Conservation (phyloP, 192 early-diverging fungal species). For the Mycoemilia scoparia region DNA sequence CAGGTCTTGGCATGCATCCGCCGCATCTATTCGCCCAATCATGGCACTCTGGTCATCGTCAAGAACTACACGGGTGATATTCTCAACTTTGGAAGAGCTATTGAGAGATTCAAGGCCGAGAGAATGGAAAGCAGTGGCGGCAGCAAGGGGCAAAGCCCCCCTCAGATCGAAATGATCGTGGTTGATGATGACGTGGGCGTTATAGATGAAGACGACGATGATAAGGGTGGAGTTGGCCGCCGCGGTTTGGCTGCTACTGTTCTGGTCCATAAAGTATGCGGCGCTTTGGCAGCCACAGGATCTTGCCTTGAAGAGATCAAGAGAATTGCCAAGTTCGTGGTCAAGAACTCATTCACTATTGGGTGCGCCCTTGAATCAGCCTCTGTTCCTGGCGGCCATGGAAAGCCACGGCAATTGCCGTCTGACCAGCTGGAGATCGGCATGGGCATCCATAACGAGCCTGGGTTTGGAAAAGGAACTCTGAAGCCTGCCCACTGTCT, state of each 20-base stretch:
- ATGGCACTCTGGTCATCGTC: conserved; percentile 59
- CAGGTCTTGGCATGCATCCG: conserved; percentile 61
- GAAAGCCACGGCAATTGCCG: conserved; percentile 30
- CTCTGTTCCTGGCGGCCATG: conserved; percentile 47
- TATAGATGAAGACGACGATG: conserved; percentile 32
- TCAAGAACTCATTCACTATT: conserved; percentile 52
- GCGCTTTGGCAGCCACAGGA: conserved; percentile 43
- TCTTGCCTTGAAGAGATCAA: conserved; percentile 37
- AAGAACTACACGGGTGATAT: conserved; percentile 80
- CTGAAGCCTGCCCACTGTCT: conserved; percentile 31
- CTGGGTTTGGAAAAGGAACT: conserved; percentile 40
- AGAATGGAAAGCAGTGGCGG: no score
- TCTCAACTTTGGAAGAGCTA: conserved; percentile 64
- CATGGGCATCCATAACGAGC: conserved; percentile 76
- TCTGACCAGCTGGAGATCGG: conserved; percentile 48
- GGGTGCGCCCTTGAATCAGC: conserved; percentile 58
- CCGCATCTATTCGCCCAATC: conserved; percentile 32
- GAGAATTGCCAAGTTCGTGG: conserved; percentile 32
- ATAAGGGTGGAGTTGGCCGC: conserved; percentile 48
- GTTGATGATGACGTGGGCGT: conserved; percentile 77
- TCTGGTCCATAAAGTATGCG: conserved; percentile 67
- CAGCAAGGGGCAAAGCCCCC: conserved; percentile 18
- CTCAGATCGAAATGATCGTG: conserved; percentile 48
- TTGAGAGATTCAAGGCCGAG: conserved; percentile 57
- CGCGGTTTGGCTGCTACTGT: conserved; percentile 65